Evolutionary conservation across 768 basidiomycete genomes (phyloP).

Genomic region (Suillus weaverae): DNA sequence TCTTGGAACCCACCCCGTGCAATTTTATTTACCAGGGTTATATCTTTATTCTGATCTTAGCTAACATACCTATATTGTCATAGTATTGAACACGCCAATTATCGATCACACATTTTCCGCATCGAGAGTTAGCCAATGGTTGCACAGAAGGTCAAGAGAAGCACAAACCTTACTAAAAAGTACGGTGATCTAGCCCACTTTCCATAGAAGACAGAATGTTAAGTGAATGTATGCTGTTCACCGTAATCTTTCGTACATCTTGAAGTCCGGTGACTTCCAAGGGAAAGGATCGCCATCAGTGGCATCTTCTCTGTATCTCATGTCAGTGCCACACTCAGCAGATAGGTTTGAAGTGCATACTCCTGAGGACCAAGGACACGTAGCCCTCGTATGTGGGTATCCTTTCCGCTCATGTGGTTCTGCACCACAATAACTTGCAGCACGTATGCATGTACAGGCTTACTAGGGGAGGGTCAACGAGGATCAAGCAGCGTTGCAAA

Average conservation of each 20-base stretch:
- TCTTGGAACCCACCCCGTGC: background rate
- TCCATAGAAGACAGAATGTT: background rate
- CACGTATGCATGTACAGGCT: constrained; percentile 85
- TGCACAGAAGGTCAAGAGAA: background rate
- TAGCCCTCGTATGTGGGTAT: constrained; percentile 94
- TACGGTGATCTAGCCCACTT: background rate
- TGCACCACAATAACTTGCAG: constrained; percentile 87
- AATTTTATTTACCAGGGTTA: background rate
- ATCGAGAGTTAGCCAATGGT: background rate
- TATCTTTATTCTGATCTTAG: background rate
- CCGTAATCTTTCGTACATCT: constrained; percentile 78
- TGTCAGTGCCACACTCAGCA: constrained; percentile 9
- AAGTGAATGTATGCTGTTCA: constrained; percentile 27
- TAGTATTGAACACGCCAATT: background rate
- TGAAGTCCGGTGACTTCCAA: constrained; percentile 64
- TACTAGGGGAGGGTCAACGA: constrained; percentile 43
- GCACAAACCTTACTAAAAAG: background rate
- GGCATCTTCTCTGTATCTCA: constrained; percentile 37
- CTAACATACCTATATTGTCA: background rate
- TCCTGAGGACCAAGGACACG: constrained; percentile 82
- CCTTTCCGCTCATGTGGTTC: constrained; percentile 98
- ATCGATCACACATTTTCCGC: background rate
- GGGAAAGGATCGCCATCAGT: constrained; percentile 71
- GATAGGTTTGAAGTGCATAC: constrained; percentile 42
- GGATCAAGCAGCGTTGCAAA: background rate